phyloP scores from a whole-genome alignment of 1,284 basidiomycete species.

The Fomes fomentarius region DNA sequence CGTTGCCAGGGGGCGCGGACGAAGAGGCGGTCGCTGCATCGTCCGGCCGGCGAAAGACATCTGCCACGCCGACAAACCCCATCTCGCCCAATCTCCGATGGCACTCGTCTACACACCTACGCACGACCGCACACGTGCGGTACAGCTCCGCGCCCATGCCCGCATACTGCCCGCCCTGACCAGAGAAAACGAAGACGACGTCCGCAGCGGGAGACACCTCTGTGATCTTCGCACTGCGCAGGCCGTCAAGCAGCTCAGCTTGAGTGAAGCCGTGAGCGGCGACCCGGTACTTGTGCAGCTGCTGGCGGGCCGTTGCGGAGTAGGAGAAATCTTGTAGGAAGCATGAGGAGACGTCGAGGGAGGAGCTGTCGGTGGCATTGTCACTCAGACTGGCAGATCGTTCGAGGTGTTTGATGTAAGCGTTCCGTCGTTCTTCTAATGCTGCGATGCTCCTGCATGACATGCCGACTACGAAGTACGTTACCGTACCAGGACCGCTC shows the following conservation, averaged over 20 bases:
- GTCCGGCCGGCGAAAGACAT: slow-evolving; percentile 41
- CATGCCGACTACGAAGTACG: slow-evolving; percentile 51
- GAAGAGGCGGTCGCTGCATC: slow-evolving; percentile 26
- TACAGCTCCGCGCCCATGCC: slow-evolving; percentile 67
- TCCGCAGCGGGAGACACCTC: slow-evolving; percentile 33
- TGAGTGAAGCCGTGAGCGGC: slow-evolving; percentile 46
- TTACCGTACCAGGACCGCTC: not conserved
- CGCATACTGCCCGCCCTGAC: slow-evolving; percentile 68
- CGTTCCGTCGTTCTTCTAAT: slow-evolving; percentile 48
- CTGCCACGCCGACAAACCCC: slow-evolving; percentile 54
- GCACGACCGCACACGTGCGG: slow-evolving; percentile 47
- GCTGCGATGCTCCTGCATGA: slow-evolving; percentile 58
- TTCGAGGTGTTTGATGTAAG: slow-evolving; percentile 51
- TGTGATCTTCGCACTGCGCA: slow-evolving; percentile 40
- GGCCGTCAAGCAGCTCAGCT: slow-evolving; percentile 47
- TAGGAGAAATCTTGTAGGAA: slow-evolving; percentile 59
- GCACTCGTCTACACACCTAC: slow-evolving; percentile 56
- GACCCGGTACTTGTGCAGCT: slow-evolving; percentile 55
- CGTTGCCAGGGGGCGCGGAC: too few relatives aligned
- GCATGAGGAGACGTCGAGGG: too few relatives aligned
- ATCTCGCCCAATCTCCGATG: slow-evolving; percentile 48
- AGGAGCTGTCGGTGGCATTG: too few relatives aligned
- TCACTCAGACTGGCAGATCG: slow-evolving; percentile 12
- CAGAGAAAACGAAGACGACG: slow-evolving; percentile 69
- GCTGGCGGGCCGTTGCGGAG: slow-evolving; percentile 64